Conservation (phyloP, 2,329 filamentous ascomycete species). For the Exophiala viscosa region DNA sequence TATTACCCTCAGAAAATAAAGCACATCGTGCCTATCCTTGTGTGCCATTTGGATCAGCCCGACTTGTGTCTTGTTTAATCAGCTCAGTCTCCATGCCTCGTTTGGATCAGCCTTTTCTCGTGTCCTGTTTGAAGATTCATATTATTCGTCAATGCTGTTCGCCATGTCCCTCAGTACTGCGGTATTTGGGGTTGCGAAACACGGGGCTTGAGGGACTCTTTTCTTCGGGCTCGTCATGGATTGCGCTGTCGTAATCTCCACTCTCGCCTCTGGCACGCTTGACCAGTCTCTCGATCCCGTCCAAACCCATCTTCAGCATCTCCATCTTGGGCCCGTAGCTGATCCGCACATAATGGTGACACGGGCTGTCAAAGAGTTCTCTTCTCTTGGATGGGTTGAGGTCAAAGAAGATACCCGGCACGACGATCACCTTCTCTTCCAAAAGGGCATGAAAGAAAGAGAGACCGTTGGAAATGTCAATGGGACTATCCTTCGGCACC, state of each 20-base stretch:
- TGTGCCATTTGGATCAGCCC: no score
- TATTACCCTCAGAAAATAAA: no score
- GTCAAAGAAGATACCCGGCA: constrained; percentile 97
- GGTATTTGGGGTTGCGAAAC: background rate
- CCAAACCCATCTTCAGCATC: constrained; percentile 70
- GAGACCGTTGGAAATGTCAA: constrained; percentile 78
- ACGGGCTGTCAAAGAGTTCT: constrained; percentile 90
- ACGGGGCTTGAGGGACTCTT: constrained; percentile 9
- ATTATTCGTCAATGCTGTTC: constrained; percentile 6
- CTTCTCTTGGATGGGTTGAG: constrained; percentile 84
- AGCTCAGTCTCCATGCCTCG: no score
- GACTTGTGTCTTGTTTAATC: no score
- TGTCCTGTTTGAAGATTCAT: background rate
- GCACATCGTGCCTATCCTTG: no score
- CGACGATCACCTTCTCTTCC: constrained; percentile 91
- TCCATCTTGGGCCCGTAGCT: constrained; percentile 79
- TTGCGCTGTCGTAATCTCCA: constrained; percentile 14
- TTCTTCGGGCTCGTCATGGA: constrained; percentile 20
- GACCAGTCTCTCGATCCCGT: constrained; percentile 79
- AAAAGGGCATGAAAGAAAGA: constrained; percentile 97
- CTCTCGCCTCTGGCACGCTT: constrained; percentile 41
- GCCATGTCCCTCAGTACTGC: constrained; percentile 6
- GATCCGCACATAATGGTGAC: constrained; percentile 84
- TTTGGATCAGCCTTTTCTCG: no score
- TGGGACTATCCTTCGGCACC: constrained; percentile 57